These are phyloP conservation scores for Pestalotiopsis sp. DNA, from an alignment of 2,329 filamentous ascomycete species.

Conservation along the genomic window DNA sequence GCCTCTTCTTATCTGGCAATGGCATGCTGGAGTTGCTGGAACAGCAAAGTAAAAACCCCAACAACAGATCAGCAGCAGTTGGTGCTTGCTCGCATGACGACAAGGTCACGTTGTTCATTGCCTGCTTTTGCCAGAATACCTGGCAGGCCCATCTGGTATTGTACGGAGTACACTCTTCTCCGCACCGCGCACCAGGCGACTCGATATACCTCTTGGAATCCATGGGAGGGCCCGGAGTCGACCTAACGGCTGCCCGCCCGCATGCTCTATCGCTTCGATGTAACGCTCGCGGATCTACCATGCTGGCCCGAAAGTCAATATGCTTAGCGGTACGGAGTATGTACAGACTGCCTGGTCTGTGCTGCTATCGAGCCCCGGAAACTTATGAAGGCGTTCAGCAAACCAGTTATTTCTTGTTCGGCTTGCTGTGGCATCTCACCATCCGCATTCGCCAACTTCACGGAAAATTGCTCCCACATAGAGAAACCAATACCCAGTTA, in stretches of 20 bases:
- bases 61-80: neutral
- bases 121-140: neutral
- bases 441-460: neutral
- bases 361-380: neutral
- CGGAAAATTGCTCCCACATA: no score
- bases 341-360: neutral
- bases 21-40: neutral
- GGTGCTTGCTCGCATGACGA: constrained; percentile 5
- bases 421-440: neutral
- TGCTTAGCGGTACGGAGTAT: neutral
- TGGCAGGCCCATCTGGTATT: neutral
- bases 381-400: neutral
- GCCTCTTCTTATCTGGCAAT: neutral
- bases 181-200: neutral
- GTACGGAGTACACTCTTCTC: neutral
- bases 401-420: neutral
- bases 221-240: neutral
- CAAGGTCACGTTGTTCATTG: constrained; percentile 2
- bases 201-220: neutral
- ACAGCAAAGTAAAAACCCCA: neutral
- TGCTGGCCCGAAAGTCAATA: neutral
- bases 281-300: neutral
- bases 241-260: neutral
- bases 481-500: no score
- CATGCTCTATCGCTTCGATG: neutral